phyloP scores from a whole-genome alignment of 148 eudicot genomes.

The Beta vulgaris region DNA sequence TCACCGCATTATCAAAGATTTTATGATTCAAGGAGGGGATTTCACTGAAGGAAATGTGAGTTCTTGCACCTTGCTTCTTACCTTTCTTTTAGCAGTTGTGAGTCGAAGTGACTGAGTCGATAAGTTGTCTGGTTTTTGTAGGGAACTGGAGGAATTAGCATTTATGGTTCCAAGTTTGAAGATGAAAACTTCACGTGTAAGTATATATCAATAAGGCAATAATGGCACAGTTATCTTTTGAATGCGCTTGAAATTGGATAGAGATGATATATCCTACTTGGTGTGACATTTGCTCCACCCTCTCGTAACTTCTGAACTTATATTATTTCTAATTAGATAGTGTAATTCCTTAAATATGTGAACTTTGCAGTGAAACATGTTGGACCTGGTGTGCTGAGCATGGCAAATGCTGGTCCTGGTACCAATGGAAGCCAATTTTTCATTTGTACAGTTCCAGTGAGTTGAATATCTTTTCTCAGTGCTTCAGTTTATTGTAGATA shows the following conservation, averaged over 20 bases:
- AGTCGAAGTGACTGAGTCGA: not conserved
- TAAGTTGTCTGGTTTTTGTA: constrained; percentile 12
- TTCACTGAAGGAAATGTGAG: constrained; percentile 56
- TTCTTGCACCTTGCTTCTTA: not conserved
- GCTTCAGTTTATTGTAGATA: not conserved
- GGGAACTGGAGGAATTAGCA: constrained; percentile 63
- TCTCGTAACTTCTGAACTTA: not conserved
- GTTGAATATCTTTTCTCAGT: constrained; percentile 1
- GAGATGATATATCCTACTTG: not conserved
- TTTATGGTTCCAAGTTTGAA: constrained; percentile 48
- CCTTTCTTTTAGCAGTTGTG: not conserved
- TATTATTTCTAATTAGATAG: not conserved
- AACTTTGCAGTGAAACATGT: constrained; percentile 45
- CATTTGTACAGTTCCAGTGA: constrained; percentile 52
- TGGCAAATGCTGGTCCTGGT: constrained; percentile 65
- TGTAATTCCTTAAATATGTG: not conserved
- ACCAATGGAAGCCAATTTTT: constrained; percentile 67
- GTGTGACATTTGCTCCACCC: not conserved
- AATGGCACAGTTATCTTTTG: not conserved
- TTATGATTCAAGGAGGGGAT: constrained; percentile 71
- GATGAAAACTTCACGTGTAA: constrained; percentile 54
- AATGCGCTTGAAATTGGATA: not conserved
- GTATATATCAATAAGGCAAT: constrained; percentile 12
- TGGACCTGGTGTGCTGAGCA: constrained; percentile 60
- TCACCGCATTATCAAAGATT: constrained; percentile 56